Percentiles rank a stretch among this genome's conserved stretches.
Evolutionary conservation across 192 early-diverging fungal genomes (phyloP).

Genomic region (Phlyctochytrium arcticum): DNA sequence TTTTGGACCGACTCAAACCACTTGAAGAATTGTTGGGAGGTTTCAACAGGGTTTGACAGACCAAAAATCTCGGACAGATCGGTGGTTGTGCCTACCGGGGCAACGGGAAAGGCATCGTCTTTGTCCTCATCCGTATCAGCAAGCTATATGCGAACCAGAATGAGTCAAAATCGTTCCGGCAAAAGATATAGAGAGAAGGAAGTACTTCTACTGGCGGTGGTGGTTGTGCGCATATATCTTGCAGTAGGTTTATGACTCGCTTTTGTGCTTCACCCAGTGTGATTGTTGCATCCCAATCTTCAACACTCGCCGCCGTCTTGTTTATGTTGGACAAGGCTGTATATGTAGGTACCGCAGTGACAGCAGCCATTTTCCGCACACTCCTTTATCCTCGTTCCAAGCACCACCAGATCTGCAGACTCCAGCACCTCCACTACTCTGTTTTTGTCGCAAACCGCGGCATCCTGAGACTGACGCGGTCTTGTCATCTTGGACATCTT

Average conservation of each 20-base stretch:
- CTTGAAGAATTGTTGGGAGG: slow-evolving; percentile 87
- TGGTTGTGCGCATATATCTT: slow-evolving; percentile 11
- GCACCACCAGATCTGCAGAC: too few species aligned
- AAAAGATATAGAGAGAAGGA: too few species aligned
- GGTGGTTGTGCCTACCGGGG: neutral
- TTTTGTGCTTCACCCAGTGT: slow-evolving; percentile 13
- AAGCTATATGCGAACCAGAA: neutral
- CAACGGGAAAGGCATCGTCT: neutral
- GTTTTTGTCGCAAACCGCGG: too few species aligned
- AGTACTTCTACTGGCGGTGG: slow-evolving; percentile 4
- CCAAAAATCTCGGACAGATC: neutral
- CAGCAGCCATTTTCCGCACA: too few species aligned
- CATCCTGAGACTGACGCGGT: too few species aligned
- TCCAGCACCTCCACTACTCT: too few species aligned
- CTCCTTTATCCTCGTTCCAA: too few species aligned
- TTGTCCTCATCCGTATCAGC: slow-evolving; percentile 9
- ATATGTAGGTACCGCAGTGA: too few species aligned
- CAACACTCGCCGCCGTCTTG: slow-evolving; percentile 4
- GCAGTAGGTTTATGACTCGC: slow-evolving; percentile 1
- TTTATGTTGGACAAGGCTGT: neutral
- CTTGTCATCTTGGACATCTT: too few species aligned
- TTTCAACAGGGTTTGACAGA: slow-evolving; percentile 59
- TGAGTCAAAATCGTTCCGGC: neutral
- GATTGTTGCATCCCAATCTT: slow-evolving; percentile 24
- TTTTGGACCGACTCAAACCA: slow-evolving; percentile 86